Evolutionary conservation across 2,329 filamentous ascomycete species (phyloP), one percentile per base, ranked within the genome.

Genomic region (Penicillium sp.): DNA sequence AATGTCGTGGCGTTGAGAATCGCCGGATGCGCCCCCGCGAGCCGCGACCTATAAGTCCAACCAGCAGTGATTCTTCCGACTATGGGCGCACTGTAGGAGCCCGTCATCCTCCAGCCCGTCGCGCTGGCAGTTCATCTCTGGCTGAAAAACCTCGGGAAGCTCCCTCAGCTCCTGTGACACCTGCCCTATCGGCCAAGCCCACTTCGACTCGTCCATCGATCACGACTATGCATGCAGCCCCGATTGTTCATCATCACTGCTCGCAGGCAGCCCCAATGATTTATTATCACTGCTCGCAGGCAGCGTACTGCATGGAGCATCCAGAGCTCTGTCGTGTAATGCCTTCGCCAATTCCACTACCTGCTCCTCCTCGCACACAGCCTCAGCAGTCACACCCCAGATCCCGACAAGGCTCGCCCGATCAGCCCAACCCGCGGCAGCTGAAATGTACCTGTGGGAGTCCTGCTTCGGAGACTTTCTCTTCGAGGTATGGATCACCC

Each of bases 1-100:
- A 21, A n/a, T 41, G 38, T 43, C 29, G 29, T 29, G 21, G 34
- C 11, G 16, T 21, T 29, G 7, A 21, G 10, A 53, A 21, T 29
- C n/a, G 16, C 21, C 27, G 32, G 38, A 36, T 21, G 24, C 29
- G 16, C n/a, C n/a, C 29, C 21, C 18, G 9, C 13, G 13, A 48
- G 6, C 27, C 45, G 8, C 44, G 21, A 36, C 44, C 45, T 13
- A 41, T 38, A 8, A 53, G 44, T 2, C 36, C 45, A 7, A 53
- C 32, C 39, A 47, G 22, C 36, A 56, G 44, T 27, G 50, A 54
- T 21, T 13, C 29, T 8, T 50, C 48, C 5, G 53, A 51, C 32
- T 36, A 45, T 29, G 46, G 44, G 14, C 16, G 29, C 4, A 2
- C 34, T 14, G 45, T n/a, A 31, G 49, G 22, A 29, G 34, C 18